Conservation (phyloP, 2,329 filamentous ascomycete species). For the Mariannaea sp. region DNA sequence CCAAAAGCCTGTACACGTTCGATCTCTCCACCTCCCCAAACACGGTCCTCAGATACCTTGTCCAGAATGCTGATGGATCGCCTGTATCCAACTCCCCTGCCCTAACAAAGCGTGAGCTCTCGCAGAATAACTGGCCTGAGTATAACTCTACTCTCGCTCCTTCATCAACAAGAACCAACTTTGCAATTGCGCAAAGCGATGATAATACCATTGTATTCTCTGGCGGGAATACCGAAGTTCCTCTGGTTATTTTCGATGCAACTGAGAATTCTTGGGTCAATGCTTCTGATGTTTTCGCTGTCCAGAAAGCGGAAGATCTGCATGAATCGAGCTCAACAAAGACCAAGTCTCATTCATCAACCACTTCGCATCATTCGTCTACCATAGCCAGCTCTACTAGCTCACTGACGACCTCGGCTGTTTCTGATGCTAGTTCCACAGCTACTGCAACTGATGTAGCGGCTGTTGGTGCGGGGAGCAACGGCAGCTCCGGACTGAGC, state of each 20-base stretch:
- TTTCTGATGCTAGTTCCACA: constrained; percentile 31
- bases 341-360: constrained; percentile 30
- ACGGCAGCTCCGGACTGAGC: constrained; percentile 42
- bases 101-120: constrained; percentile 52
- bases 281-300: constrained; percentile 64
- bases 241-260: constrained; percentile 78
- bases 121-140: constrained; percentile 69
- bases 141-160: constrained; percentile 81
- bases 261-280: constrained; percentile 79
- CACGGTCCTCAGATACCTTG: constrained; percentile 69
- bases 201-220: constrained; percentile 71
- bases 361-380: constrained; percentile 35
- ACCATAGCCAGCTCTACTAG: constrained; percentile 35
- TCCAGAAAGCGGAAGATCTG: constrained; percentile 48
- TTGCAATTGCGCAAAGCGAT: constrained; percentile 70
- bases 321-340: constrained; percentile 16
- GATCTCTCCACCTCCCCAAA: constrained; percentile 78
- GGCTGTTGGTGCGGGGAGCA: constrained; percentile 31
- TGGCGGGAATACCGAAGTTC: constrained; percentile 71
- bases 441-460: constrained; percentile 35
- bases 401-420: constrained; percentile 29
- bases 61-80: constrained; percentile 65
- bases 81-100: constrained; percentile 54
- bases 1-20: constrained; percentile 79
- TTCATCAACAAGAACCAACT: constrained; percentile 63